phyloP scores from a whole-genome alignment of 108 stramenopile species.

The Nitzschia putrida region DNA sequence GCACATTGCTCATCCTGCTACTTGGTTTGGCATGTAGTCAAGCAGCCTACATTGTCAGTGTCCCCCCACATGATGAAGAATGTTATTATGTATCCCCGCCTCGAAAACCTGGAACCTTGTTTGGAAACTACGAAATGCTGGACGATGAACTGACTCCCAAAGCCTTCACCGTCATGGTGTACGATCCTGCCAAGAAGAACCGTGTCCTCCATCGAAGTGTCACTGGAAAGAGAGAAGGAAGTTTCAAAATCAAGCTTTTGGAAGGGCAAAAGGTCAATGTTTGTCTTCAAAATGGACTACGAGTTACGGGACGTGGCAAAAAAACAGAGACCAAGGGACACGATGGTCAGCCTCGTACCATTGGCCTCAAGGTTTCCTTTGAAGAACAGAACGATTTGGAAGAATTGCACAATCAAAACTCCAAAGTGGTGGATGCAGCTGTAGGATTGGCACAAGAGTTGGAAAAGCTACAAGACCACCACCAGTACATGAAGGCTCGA shows the following conservation, averaged over 20 bases:
- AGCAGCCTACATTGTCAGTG: conserved; percentile 24
- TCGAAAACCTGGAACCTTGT: conserved; percentile 9
- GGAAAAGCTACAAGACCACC: conserved; percentile 44
- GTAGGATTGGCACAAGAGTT: conserved; percentile 11
- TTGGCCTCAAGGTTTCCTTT: conserved; percentile 31
- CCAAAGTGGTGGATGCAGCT: conserved; percentile 6
- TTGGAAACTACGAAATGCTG: conserved; percentile 37
- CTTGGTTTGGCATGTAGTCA: conserved; percentile 1
- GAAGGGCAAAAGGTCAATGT: conserved; percentile 23
- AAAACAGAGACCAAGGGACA: background rate
- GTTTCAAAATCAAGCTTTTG: conserved; percentile 23
- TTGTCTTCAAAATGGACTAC: conserved; percentile 37
- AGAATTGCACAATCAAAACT: conserved; percentile 25
- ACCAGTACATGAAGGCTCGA: conserved; percentile 60
- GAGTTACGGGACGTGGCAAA: conserved; percentile 13
- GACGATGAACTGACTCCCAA: conserved; percentile 23
- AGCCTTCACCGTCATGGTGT: conserved; percentile 18
- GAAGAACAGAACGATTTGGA: conserved; percentile 12
- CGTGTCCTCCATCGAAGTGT: conserved; percentile 28
- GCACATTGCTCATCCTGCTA: background rate
- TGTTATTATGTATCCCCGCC: conserved; percentile 23
- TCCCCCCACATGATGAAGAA: conserved; percentile 35
- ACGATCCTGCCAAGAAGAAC: conserved; percentile 17
- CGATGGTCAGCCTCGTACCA: conserved; percentile 19
- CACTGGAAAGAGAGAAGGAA: conserved; percentile 27